Base-by-base conservation (phyloP, 257 asterid species). In the Lycium barbarum region DNA sequence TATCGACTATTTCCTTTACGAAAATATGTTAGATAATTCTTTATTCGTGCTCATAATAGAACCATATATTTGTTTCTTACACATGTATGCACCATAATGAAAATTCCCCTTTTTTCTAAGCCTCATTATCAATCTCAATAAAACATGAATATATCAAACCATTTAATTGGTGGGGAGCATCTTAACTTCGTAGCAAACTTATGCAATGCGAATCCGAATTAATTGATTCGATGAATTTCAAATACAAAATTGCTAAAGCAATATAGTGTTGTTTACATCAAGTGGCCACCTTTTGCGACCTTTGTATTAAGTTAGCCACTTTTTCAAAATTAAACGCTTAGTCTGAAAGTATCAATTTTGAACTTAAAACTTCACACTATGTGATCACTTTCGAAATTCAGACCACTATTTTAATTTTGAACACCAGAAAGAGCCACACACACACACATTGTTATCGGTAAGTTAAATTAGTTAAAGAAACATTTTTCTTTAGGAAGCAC, bases 391-490 rank as follows among this genome's bases (percentile, higher is more conserved):
- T 40, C 45, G 45, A 40, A 40, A 0, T 40, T 40, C 45, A 40
- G 45, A 40, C 45, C 45, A 40, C 45, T 40, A 40, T 40, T 40
- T 40, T 3, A 40, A 40, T 40, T 40, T 40, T 40, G 45, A 40
- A 5, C 45, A 40, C 45, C 45, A 40, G 45, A 40, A 55, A 55
- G n/a, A 55, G n/a, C n/a, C 61, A 55, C 13, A 55, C 61, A 55
- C 18, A 65, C 43, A 36, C 11, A 55, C 15, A 55, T 55, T 67
- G 36, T 36, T 36, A 35, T 6, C 36, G 51, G 47, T 68, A 36
- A 14, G 49, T 68, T 68, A 36, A 68, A 36, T 14, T 68, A 68
- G 76, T 36, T 67, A 67, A 67, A 67, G 49, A 67, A 67, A 14
- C 76, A 36, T 36, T 67, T 36, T 14, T 67, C 12, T 67, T 15